These are phyloP conservation scores for Erigeron canadensis DNA, from an alignment of 129 eudicot genomes.

Conservation along the genomic window DNA sequence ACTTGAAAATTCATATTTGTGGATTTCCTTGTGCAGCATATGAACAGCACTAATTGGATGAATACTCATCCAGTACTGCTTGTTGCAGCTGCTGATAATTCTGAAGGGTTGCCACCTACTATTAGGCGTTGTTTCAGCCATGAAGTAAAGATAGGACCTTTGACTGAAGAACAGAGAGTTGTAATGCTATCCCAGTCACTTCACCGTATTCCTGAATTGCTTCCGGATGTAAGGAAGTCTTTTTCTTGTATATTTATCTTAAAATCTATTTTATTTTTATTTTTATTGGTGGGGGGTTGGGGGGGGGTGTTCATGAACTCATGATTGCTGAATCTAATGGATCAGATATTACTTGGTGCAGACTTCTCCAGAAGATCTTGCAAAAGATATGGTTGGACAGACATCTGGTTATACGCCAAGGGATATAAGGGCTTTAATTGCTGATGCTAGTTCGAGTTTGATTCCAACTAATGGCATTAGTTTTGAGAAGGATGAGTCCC, in stretches of 20 bases:
- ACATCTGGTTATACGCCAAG: conserved; percentile 92
- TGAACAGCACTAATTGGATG: conserved; percentile 33
- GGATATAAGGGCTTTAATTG: conserved; percentile 79
- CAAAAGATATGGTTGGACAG: conserved; percentile 83
- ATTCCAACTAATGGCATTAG: conserved; percentile 36
- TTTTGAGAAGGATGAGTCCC: conserved; percentile 37
- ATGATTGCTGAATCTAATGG: conserved; percentile 34
- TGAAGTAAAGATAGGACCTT: conserved; percentile 77
- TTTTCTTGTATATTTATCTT: not conserved
- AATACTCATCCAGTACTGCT: conserved; percentile 66
- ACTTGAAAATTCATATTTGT: conserved; percentile 13
- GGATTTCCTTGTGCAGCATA: conserved; percentile 44
- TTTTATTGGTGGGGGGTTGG: too few species aligned
- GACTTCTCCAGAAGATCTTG: conserved; percentile 64
- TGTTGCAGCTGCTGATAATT: conserved; percentile 76
- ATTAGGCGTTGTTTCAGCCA: conserved; percentile 93
- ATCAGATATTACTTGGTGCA: conserved; percentile 40
- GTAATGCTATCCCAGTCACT: conserved; percentile 71
- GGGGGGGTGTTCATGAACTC: too few species aligned
- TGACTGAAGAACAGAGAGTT: conserved; percentile 83
- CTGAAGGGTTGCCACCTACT: conserved; percentile 86
- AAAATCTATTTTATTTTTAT: not conserved
- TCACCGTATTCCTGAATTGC: conserved; percentile 54
- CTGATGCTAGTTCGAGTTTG: conserved; percentile 81
- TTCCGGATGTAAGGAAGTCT: conserved; percentile 50